Conservation (phyloP, 1,139 yeast species). For the Arxiozyma slooffiae region DNA sequence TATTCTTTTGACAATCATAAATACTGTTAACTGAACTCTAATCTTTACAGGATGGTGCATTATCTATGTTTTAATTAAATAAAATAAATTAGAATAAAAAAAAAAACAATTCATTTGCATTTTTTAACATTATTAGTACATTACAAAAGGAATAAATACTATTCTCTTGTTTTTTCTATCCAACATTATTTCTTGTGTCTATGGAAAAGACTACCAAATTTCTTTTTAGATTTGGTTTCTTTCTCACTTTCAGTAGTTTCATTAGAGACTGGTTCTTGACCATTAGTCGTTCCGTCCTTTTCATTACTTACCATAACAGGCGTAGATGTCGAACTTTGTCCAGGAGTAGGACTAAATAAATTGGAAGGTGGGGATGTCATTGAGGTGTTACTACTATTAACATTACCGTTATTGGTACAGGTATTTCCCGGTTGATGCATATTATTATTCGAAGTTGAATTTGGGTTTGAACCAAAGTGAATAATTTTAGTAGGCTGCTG, state of each 20-base stretch:
- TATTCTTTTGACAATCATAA: neutral
- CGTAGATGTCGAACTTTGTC: neutral
- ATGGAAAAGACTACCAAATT: constrained; percentile 24
- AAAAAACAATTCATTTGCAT: neutral
- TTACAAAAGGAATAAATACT: neutral
- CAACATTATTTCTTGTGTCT: constrained; percentile 11
- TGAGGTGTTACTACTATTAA: neutral
- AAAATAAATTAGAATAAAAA: too few species aligned
- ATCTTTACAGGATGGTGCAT: neutral
- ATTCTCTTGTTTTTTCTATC: neutral
- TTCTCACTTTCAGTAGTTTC: neutral
- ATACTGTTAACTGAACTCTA: neutral
- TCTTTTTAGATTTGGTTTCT: constrained; percentile 16
- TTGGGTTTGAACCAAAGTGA: constrained; percentile 5
- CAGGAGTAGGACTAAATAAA: neutral
- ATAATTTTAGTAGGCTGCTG: constrained; percentile 2
- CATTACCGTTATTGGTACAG: too few species aligned
- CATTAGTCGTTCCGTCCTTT: neutral
- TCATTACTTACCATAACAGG: constrained; percentile 1
- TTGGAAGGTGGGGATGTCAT: neutral
- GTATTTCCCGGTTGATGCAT: neutral
- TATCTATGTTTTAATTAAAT: too few species aligned
- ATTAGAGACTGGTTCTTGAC: constrained; percentile 1
- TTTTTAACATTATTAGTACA: neutral
- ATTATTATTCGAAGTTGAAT: neutral